These are phyloP conservation scores for Leishmania lainsoni DNA, from an alignment of 208 protist genomes.

Conservation along the genomic window DNA sequence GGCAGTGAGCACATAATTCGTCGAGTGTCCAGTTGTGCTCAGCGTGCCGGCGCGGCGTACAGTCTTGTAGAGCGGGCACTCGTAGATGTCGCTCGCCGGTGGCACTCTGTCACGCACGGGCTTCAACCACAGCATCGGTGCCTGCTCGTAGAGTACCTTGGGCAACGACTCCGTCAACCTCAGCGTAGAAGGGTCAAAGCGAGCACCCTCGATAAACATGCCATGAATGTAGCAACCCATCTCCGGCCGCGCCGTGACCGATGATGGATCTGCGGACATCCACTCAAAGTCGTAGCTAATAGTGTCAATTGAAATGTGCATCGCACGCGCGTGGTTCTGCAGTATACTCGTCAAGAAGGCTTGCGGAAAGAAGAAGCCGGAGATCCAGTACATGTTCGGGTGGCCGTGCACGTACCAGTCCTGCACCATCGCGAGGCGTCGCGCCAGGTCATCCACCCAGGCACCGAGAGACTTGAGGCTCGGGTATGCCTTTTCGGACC, in stretches of 20 bases:
- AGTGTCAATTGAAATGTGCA: slow-evolving; percentile 95
- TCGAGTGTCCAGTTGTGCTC: slow-evolving; percentile 98
- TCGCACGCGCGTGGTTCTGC: slow-evolving; percentile 95
- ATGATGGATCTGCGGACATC: slow-evolving; percentile 44
- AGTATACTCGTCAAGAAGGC: slow-evolving; percentile 94
- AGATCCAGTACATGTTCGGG: slow-evolving; percentile 95
- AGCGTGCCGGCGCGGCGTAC: slow-evolving; percentile 94
- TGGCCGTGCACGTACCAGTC: slow-evolving; percentile 94
- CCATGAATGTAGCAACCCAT: slow-evolving; percentile 95
- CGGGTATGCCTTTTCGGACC: slow-evolving; percentile 93
- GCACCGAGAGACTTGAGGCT: slow-evolving; percentile 94
- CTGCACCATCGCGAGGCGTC: slow-evolving; percentile 93
- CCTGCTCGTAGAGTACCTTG: slow-evolving; percentile 93
- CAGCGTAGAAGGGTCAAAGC: slow-evolving; percentile 67
- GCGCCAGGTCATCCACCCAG: slow-evolving; percentile 95
- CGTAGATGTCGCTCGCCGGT: slow-evolving; percentile 61
- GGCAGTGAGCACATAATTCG: slow-evolving; percentile 96
- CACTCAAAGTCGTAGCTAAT: slow-evolving; percentile 94
- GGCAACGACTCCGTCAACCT: slow-evolving; percentile 88
- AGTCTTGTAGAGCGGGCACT: slow-evolving; percentile 96
- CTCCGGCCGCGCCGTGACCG: slow-evolving; percentile 56
- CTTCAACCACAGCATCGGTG: slow-evolving; percentile 94
- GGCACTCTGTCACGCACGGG: slow-evolving; percentile 79
- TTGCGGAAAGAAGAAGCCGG: slow-evolving; percentile 98
- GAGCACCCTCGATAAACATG: slow-evolving; percentile 95